Percentiles rank a stretch among this genome's conserved stretches.
phyloP scores from a whole-genome alignment of 129 eudicot species.

The Flaveria bidentis region DNA sequence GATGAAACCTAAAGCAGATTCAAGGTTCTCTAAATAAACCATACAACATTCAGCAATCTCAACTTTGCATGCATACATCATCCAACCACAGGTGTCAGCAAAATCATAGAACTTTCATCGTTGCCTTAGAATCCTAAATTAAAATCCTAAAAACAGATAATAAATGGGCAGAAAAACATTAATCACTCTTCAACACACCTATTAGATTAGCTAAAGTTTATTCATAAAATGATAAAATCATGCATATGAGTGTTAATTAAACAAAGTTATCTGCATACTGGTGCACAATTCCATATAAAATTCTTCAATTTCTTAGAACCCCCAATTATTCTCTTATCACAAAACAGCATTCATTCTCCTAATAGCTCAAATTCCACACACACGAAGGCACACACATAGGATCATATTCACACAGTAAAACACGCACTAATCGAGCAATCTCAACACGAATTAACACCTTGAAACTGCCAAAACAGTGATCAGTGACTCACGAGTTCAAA shows the following conservation, averaged over 20 bases:
- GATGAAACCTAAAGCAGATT: neutral
- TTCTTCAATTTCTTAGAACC: conserved; percentile 7
- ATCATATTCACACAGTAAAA: neutral
- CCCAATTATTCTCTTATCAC: neutral
- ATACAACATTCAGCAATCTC: neutral
- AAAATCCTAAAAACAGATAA: neutral
- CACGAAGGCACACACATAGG: neutral
- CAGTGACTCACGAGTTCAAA: no score
- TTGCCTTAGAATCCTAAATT: no score
- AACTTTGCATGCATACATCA: neutral
- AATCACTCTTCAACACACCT: no score
- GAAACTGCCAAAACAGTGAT: neutral
- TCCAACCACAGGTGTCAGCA: no score
- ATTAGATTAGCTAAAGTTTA: no score
- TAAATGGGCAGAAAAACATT: neutral
- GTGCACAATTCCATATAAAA: neutral
- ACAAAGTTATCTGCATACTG: neutral
- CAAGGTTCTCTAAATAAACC: neutral
- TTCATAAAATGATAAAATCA: no score
- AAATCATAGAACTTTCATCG: no score
- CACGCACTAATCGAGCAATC: neutral
- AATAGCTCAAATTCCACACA: neutral
- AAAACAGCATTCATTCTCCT: neutral
- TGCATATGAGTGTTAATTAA: neutral
- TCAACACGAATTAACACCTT: neutral